Percentiles rank a stretch among this genome's conserved stretches.
phyloP scores from a whole-genome alignment of 371 early-diverging fungal species.

The Mortierella sp. region DNA sequence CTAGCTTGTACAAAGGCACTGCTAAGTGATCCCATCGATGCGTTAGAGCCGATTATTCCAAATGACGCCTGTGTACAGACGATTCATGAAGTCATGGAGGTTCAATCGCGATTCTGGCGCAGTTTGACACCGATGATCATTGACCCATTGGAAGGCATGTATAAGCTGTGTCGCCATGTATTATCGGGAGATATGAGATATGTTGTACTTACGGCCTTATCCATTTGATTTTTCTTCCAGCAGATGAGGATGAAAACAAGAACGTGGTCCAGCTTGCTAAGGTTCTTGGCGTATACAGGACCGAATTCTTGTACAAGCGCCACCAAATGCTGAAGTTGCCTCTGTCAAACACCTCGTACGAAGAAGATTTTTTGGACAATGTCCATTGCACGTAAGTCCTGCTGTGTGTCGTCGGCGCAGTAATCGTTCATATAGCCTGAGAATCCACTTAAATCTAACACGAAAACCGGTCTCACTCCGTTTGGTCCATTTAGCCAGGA shows the following conservation, averaged over 20 bases:
- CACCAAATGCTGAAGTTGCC: constrained; percentile 51
- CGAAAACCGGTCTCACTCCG: not conserved
- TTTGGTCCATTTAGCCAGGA: constrained; percentile 19
- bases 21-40: constrained; percentile 67
- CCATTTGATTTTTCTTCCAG: not conserved
- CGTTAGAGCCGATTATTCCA: constrained; percentile 54
- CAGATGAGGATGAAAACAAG: constrained; percentile 9
- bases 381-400: constrained; percentile 49
- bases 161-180: too few relatives aligned
- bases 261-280: constrained; percentile 29
- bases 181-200: not conserved
- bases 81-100: constrained; percentile 58
- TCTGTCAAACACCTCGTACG: constrained; percentile 25
- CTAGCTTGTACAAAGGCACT: constrained; percentile 81
- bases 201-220: too few relatives aligned
- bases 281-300: constrained; percentile 44
- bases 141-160: constrained; percentile 24
- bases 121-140: constrained; percentile 42
- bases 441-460: too few relatives aligned
- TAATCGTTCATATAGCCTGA: too few relatives aligned
- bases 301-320: constrained; percentile 37
- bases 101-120: constrained; percentile 68
- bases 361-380: constrained; percentile 30
- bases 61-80: constrained; percentile 60
- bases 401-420: too few relatives aligned